Conservation (phyloP, 1,284 basidiomycete genomes). For the Papiliotrema flavescens region DNA sequence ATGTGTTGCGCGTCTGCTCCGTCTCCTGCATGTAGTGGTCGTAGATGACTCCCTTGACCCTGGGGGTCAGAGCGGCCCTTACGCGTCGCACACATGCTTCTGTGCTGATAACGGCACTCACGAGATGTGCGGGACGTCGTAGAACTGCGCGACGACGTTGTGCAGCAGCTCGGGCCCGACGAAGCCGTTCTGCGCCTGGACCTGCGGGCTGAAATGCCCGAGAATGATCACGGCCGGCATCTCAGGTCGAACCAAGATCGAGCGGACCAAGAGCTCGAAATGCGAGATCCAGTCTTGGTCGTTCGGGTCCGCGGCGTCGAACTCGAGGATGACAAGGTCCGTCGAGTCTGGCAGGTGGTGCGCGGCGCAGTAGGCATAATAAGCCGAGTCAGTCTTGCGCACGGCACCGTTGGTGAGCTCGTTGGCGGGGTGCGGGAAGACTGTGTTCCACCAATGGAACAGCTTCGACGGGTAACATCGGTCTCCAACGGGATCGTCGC, state of each 20-base stretch:
- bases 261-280: slow-evolving; percentile 86
- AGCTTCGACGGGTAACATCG: slow-evolving; percentile 85
- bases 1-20: slow-evolving; percentile 59
- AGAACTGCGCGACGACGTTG: slow-evolving; percentile 83
- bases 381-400: slow-evolving; percentile 79
- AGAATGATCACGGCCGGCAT: slow-evolving; percentile 84
- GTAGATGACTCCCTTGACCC: slow-evolving; percentile 76
- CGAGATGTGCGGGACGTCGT: slow-evolving; percentile 87
- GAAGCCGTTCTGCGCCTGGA: slow-evolving; percentile 71
- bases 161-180: slow-evolving; percentile 84
- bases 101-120: slow-evolving; percentile 37
- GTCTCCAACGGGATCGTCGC: slow-evolving; percentile 80
- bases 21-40: slow-evolving; percentile 74
- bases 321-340: slow-evolving; percentile 88
- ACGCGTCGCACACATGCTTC: background rate
- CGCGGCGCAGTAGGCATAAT: slow-evolving; percentile 85
- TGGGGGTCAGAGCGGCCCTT: slow-evolving; percentile 33
- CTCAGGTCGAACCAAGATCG: slow-evolving; percentile 78
- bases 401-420: slow-evolving; percentile 96
- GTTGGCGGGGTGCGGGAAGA: slow-evolving; percentile 90
- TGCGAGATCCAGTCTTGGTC: slow-evolving; percentile 68
- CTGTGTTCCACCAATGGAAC: slow-evolving; percentile 90
- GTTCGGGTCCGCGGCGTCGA: slow-evolving; percentile 79
- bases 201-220: slow-evolving; percentile 84
- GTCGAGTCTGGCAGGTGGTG: slow-evolving; percentile 89